Base-by-base conservation (phyloP, 2,329 filamentous ascomycete species). In the Amauroascus verrucosus region DNA sequence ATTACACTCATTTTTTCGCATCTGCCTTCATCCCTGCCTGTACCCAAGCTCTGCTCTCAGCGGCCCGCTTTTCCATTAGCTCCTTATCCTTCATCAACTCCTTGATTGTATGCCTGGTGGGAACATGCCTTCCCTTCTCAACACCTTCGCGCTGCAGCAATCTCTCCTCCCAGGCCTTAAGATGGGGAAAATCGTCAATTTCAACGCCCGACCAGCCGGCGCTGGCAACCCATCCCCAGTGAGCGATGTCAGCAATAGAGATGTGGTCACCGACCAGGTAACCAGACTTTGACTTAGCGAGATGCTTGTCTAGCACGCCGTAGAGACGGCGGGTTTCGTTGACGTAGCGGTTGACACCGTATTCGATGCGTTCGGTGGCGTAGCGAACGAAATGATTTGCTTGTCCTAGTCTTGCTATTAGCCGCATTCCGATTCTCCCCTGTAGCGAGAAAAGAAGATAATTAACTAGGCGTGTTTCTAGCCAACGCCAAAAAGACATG, bases 261-360 rank as follows among this genome's bases (percentile, higher is more conserved):
- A 71, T 63, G 49, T 72, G 72, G 53, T 74, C 71, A 5, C 72
- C 72, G 4, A 78, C 75, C 9, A 82, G 62, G 60, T 76, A 82
- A 11, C 74, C 72, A 8, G 69, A 72, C 48, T 74, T 72, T 38
- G 70, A 75, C 11, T 67, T 65, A 6, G 69, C 64, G 5, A 95
- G 79, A 53, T 89, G 82, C 46, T 77, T 80, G 63, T 95, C 83
- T 55, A 95, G 73, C 18, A 88, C 84, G 49, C 81, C 76, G 72
- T 93, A 95, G 1, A 95, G 75, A 2, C 89, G 82, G n/a, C 84
- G 78, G 0, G 85, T 88, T 72, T 95, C 89, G 65, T 88, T 93
- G 64, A 77, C 73, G 72, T 95, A 95, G 46, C 89, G 80, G 64
- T 86, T 81, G 53, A 94, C 81, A 57, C 85, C 88, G 66, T 95